Evolutionary conservation across 2,329 filamentous ascomycete species (phyloP).

Genomic region (Nemania sp.): DNA sequence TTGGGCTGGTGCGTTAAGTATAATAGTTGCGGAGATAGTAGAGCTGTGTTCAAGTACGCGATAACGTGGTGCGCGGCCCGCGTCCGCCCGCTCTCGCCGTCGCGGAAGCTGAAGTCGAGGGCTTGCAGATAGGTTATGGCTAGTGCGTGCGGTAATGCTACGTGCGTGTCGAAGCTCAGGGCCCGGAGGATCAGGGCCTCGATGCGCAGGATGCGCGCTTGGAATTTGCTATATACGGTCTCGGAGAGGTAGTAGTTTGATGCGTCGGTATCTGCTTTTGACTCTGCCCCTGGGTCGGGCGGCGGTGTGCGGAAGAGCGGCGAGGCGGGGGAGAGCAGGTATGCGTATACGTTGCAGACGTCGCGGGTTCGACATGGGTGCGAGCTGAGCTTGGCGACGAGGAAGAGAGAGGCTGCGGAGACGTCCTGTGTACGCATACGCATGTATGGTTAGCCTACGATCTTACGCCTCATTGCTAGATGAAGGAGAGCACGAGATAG

Average conservation of each 20-base stretch:
- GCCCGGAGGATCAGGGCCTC: conserved; percentile 77
- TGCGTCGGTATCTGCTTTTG: conserved; percentile 43
- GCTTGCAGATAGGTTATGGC: conserved; percentile 92
- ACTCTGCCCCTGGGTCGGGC: conserved; percentile 30
- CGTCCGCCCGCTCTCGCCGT: conserved; percentile 45
- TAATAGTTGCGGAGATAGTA: conserved; percentile 84
- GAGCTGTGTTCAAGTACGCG: conserved; percentile 80
- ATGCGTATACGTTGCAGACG: conserved; percentile 81
- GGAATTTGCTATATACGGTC: conserved; percentile 67
- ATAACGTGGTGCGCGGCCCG: conserved; percentile 67
- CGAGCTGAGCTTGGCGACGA: conserved; percentile 80
- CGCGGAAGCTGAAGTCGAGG: conserved; percentile 72
- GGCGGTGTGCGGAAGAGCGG: conserved; percentile 52
- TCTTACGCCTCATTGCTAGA: not conserved
- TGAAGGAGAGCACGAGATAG: not conserved
- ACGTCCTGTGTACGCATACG: conserved; percentile 61
- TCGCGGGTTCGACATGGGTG: conserved; percentile 76
- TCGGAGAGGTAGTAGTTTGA: conserved; percentile 72
- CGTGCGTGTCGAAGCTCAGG: conserved; percentile 81
- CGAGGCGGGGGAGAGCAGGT: conserved; percentile 68
- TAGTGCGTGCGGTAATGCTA: conserved; percentile 82
- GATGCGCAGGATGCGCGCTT: conserved; percentile 66
- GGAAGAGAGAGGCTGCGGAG: conserved; percentile 79
- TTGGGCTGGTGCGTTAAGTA: conserved; percentile 92
- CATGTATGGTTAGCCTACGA: conserved; percentile 3